Evolutionary conservation across 2,329 filamentous ascomycete genomes (phyloP), one percentile per base, ranked within the genome.

Genomic region (Achaetomium macrosporum): DNA sequence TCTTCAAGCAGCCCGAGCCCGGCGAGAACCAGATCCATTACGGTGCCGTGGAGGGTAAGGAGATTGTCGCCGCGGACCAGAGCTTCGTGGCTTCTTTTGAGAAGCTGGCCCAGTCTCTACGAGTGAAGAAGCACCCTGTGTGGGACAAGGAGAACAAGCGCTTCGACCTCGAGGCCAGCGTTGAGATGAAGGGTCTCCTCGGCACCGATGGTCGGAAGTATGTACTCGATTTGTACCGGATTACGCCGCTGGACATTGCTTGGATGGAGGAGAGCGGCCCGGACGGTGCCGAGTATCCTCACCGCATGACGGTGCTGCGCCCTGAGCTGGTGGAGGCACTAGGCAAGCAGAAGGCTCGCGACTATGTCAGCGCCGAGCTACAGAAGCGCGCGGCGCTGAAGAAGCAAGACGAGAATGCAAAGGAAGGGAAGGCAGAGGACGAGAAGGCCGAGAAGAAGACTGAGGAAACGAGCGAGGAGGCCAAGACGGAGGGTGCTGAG

Each of bases 21-120:
- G 93, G 91, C 48, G 93, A 99, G 80, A 93, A 96, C 71, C 93
- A 97, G 71, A 97, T 99, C 62, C 93, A 99, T 69, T 99, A 99
- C 66, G 93, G 93, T 66, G 93, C 92, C 60, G 93, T 97, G 31
- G 93, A 99, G 68, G 93, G 95, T 60, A 96, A 95, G 72, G 93
- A 99, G 61, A 82, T 95, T 25, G 89, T 99, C 47, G 91, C 93
- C 0, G 87, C 89, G 12, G 90, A 97, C 65, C 85, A 95, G 66
- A 83, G 85, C 17, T 99, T 99, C 64, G 83, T 83, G 0, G 75
- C 86, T 29, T 79, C 89, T 10, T 99, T 99, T 64, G 84, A 89
- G 66, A 90, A 95, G 74, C 80, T 99, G 31, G 96, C 92, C 41
- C 90, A 92, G 71, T 83, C 90, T 2, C 79, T 97, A 64, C 88